phyloP scores from a whole-genome alignment of 495 filamentous ascomycete species.

The Talaromyces adpressus region DNA sequence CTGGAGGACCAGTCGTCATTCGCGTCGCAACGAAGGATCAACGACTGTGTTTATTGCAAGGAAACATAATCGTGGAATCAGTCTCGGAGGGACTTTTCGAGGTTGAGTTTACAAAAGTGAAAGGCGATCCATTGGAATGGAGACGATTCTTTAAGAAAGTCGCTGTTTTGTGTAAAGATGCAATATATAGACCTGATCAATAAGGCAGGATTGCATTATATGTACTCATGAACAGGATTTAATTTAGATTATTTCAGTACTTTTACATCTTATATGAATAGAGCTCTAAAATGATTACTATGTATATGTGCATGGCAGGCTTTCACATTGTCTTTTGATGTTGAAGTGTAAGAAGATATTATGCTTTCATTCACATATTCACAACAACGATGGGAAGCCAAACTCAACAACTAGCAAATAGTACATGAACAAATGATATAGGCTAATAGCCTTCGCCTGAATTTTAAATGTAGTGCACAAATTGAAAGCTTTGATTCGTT shows the following conservation, averaged over 20 bases:
- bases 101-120: constrained; percentile 86
- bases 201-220: neutral
- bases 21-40: constrained; percentile 72
- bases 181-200: constrained; percentile 48
- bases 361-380: neutral
- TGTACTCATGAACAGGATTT: neutral
- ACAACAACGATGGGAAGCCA: neutral
- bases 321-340: neutral
- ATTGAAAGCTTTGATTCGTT: no score
- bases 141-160: constrained; percentile 94
- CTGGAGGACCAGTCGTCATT: constrained; percentile 52
- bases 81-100: constrained; percentile 62
- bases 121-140: constrained; percentile 97
- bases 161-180: constrained; percentile 75
- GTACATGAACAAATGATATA: neutral
- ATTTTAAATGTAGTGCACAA: neutral
- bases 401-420: neutral
- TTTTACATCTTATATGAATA: neutral
- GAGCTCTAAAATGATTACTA: neutral
- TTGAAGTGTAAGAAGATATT: neutral
- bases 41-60: constrained; percentile 70
- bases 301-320: neutral
- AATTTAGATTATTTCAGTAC: neutral
- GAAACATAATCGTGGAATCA: constrained; percentile 75
- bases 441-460: no score